Percentiles rank a stretch among this genome's conserved stretches.
Conservation (phyloP, 495 filamentous ascomycete genomes). For the Aspergillus coremiiformis region DNA sequence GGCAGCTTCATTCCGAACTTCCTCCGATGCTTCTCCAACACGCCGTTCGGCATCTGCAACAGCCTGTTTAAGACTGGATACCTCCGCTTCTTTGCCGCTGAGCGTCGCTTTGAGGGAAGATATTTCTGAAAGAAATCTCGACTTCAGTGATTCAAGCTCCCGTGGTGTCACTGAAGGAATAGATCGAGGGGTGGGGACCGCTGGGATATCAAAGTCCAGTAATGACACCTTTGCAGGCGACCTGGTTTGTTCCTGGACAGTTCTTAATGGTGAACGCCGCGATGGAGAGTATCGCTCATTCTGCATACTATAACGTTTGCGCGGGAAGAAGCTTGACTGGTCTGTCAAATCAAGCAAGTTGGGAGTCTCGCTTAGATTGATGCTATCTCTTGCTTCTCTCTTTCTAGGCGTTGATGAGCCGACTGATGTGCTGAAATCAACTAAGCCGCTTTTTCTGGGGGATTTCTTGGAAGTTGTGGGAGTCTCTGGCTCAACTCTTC, state of each 20-base stretch:
- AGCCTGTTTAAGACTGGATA: slow-evolving; percentile 72
- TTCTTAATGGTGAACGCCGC: slow-evolving; percentile 35
- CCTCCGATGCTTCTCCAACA: slow-evolving; percentile 78
- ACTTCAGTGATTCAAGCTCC: slow-evolving; percentile 88
- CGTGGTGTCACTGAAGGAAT: slow-evolving; percentile 85
- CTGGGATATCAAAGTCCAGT: slow-evolving; percentile 89
- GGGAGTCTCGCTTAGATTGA: slow-evolving; percentile 26
- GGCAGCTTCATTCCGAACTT: slow-evolving; percentile 64
- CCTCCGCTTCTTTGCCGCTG: slow-evolving; percentile 85
- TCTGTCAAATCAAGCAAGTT: slow-evolving; percentile 81
- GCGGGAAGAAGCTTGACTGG: slow-evolving; percentile 53
- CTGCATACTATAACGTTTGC: slow-evolving; percentile 31
- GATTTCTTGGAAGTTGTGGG: slow-evolving; percentile 29
- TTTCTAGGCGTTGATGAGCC: slow-evolving; percentile 55
- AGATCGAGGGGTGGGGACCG: slow-evolving; percentile 81
- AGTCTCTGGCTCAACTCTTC: slow-evolving; percentile 24
- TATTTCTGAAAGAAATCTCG: slow-evolving; percentile 79
- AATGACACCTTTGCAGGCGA: slow-evolving; percentile 44
- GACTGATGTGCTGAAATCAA: slow-evolving; percentile 34
- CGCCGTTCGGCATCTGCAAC: slow-evolving; percentile 83
- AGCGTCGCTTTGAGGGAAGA: slow-evolving; percentile 82
- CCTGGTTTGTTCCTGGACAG: slow-evolving; percentile 26
- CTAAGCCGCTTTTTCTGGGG: slow-evolving; percentile 24
- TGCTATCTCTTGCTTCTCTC: slow-evolving; percentile 52
- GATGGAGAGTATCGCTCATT: slow-evolving; percentile 37